Evolutionary conservation across 495 filamentous ascomycete genomes (phyloP).

Genomic region (Aspergillus carlsbadensis): DNA sequence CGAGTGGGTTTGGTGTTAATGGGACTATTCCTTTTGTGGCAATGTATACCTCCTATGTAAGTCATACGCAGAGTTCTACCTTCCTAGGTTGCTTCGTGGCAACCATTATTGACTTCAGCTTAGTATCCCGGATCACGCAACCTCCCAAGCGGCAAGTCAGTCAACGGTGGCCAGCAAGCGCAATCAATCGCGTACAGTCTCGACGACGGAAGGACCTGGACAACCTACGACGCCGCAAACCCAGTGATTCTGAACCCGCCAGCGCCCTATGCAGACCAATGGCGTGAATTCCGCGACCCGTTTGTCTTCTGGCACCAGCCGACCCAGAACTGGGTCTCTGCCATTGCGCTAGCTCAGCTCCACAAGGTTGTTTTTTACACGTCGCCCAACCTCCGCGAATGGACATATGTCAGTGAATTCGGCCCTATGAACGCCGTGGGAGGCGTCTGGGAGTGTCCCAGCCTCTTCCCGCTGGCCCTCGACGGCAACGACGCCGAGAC

Average conservation of each 20-base stretch:
- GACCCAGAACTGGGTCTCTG: conserved; percentile 49
- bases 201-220: conserved; percentile 53
- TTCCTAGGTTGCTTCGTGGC: not conserved
- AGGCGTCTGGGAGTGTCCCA: conserved; percentile 58
- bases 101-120: not conserved
- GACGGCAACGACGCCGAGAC: conserved; percentile 23
- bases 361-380: conserved; percentile 53
- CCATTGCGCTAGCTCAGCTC: conserved; percentile 44
- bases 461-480: conserved; percentile 37
- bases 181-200: conserved; percentile 56
- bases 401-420: conserved; percentile 56
- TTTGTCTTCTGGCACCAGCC: conserved; percentile 51
- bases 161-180: conserved; percentile 41
- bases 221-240: conserved; percentile 46
- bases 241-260: conserved; percentile 49
- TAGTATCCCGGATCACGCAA: conserved; percentile 20
- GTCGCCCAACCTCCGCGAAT: conserved; percentile 49
- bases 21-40: conserved; percentile 55
- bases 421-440: conserved; percentile 48
- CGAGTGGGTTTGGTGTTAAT: conserved; percentile 53
- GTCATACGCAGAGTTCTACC: conserved; percentile 3
- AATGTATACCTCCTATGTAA: conserved; percentile 50
- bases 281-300: conserved; percentile 55
- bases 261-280: conserved; percentile 25
- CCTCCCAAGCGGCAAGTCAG: conserved; percentile 25